Percentiles rank a stretch among this genome's conserved stretches.
Conservation (phyloP, 2,329 filamentous ascomycete genomes). For the Delphinella strobiligena region DNA sequence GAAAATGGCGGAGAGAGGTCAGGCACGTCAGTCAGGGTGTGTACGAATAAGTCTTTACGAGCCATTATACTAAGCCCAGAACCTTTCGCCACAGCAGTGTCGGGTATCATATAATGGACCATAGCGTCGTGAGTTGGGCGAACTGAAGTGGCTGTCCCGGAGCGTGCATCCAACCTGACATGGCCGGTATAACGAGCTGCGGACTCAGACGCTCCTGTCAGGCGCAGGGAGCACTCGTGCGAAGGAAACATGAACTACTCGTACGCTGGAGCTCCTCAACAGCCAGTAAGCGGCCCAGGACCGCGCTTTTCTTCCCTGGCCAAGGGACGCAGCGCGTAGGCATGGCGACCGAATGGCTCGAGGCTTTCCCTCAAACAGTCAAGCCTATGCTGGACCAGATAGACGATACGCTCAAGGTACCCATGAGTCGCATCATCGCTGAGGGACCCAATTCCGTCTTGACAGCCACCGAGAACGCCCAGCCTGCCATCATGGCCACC, state of each 20-base stretch:
- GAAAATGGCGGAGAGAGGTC: not conserved
- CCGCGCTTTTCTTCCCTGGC: constrained; percentile 27
- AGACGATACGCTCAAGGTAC: constrained; percentile 61
- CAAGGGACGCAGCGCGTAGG: constrained; percentile 25
- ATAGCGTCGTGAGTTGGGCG: too few species aligned
- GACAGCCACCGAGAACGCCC: constrained; percentile 74
- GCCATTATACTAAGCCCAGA: too few species aligned
- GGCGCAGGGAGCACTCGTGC: not conserved
- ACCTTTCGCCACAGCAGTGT: too few species aligned
- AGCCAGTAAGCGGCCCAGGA: constrained; percentile 11
- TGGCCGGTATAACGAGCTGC: too few species aligned
- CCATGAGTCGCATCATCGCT: constrained; percentile 66
- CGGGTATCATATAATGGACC: too few species aligned
- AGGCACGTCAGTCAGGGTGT: too few species aligned
- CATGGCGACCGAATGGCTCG: constrained; percentile 55
- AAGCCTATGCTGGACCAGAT: constrained; percentile 73
- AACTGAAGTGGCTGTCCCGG: too few species aligned
- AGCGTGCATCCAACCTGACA: too few species aligned
- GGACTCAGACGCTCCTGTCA: not conserved
- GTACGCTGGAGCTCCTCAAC: not conserved
- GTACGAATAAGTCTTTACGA: too few species aligned
- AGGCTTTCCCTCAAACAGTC: constrained; percentile 70
- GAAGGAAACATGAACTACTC: constrained; percentile 1
- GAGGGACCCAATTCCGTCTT: constrained; percentile 66
- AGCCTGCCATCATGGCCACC: constrained; percentile 93